Evolutionary conservation across 2,329 filamentous ascomycete genomes (phyloP), one percentile per base, ranked within the genome.

Genomic region (Hymenoscyphus linearis): DNA sequence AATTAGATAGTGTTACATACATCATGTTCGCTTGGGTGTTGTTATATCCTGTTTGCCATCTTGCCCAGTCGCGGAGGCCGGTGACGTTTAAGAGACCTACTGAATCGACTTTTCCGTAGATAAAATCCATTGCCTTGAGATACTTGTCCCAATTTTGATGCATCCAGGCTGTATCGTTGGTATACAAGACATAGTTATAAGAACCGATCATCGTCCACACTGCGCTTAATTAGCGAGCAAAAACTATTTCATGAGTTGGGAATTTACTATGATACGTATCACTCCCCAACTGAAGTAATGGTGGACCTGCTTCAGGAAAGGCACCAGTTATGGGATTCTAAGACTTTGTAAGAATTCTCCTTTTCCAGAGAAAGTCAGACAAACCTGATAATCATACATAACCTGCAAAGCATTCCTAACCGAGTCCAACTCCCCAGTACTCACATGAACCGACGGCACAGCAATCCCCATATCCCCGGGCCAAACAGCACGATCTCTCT

Each of bases 401-500:
- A 65, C 63, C 35, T 69, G 66, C 22, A 69, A 57, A 4, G 66
- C 78, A 77, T 65, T 81, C 77, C 72, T 83, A 16, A 82, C 73
- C 35, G 77, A 76, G 16, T 77, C 73, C 55, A 84, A 70, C 65
- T 83, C 80, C 27, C 79, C 78, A 0, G 81, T 83, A 5, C 79
- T 81, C 2, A 83, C 78, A 14, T 79, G 77, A 13, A 82, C 76
- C 10, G 74, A 76, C 2, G 82, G 81, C 0, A 82, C 75, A 6
- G 81, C 79, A 62, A 84, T 81, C 6, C 78, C 77, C 77, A 85
- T 83, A 66, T 87, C 84, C 2, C 84, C 84, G 14, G 84, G 80
- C 83, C 83, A 87, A 1, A 86, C 80, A 34, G 83, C 74, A 4
- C 82, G 77, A 67, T 86, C 83, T 55, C 83, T 77, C 67, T 86